Evolutionary conservation across 345 rosid genomes (phyloP), one percentile per base, ranked within the genome.

Genomic region (Aurinia saxatilis): DNA sequence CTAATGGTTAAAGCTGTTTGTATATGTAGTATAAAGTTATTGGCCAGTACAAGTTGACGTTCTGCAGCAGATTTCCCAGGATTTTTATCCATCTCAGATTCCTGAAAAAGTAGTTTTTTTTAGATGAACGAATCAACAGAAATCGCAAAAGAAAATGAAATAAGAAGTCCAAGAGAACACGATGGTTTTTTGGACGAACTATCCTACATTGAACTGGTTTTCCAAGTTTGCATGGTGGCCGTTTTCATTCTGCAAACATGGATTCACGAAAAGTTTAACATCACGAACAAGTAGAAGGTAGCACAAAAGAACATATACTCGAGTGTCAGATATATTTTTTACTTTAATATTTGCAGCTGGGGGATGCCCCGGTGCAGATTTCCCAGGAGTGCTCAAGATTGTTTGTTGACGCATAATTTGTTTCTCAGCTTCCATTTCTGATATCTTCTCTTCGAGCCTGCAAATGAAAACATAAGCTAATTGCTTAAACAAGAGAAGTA

Each of bases 381-480:
- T 77, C 9, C 36, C 75, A 62, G 92, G 82, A 19, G 92, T 68
- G 57, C 47, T 80, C 48, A 77, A 55, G 63, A 82, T 70, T 4
- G 85, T 56, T 70, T 85, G 92, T 72, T 93, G 95, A 75, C 84
- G 80, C 77, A 93, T 85, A 68, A 90, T 64, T 66, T 84, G 85
- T 66, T 86, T 87, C 76, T 90, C 99, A 68, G 81, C 73, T 82
- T 87, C 97, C 78, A 90, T 78, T 66, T 81, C 92, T 47, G 80
- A 78, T 64, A 84, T 79, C 65, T 87, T 86, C 77, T 85, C 99
- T 73, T 84, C 86, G 64, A 93, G 99, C 67, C 99, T 93, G 80
- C 73, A 75, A 67, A 76, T 30, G 70, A 68, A 67, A n/a, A 72
- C 50, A 63, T 21, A 37, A 54, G 54, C 38, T 23, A 10, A 44